These are phyloP conservation scores for Tolypocladium tropicale DNA, from an alignment of 2,329 filamentous ascomycete genomes.

Conservation along the genomic window DNA sequence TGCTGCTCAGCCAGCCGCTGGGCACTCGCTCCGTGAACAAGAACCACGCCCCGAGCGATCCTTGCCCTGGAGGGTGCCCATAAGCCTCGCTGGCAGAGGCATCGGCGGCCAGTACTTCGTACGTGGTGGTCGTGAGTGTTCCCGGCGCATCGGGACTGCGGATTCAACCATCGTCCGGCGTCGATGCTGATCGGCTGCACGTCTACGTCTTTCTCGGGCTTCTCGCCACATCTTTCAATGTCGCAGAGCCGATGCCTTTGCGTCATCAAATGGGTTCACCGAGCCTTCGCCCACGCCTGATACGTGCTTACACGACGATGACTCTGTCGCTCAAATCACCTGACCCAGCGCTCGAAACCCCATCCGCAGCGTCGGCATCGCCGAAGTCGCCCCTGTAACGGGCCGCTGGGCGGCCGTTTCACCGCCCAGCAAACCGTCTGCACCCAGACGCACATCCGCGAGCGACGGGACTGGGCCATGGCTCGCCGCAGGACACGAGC, in stretches of 20 bases:
- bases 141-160: too few relatives aligned
- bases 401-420: not conserved
- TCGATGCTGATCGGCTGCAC: too few relatives aligned
- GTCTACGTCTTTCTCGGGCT: too few relatives aligned
- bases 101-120: not conserved
- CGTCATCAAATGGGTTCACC: too few relatives aligned
- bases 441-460: not conserved
- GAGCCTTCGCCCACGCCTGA: not conserved
- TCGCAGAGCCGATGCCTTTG: too few relatives aligned
- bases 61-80: not conserved
- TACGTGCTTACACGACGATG: too few relatives aligned
- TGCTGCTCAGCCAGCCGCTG: too few relatives aligned
- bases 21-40: not conserved
- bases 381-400: not conserved
- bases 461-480: not conserved
- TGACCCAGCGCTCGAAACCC: not conserved
- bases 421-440: not conserved
- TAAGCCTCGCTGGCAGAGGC: not conserved
- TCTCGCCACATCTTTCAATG: too few relatives aligned
- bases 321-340: not conserved
- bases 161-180: too few relatives aligned
- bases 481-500: not conserved
- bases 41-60: not conserved
- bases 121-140: too few relatives aligned
- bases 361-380: not conserved